Base-by-base conservation (phyloP, 768 basidiomycete species). In the Russula griseocarnosa region DNA sequence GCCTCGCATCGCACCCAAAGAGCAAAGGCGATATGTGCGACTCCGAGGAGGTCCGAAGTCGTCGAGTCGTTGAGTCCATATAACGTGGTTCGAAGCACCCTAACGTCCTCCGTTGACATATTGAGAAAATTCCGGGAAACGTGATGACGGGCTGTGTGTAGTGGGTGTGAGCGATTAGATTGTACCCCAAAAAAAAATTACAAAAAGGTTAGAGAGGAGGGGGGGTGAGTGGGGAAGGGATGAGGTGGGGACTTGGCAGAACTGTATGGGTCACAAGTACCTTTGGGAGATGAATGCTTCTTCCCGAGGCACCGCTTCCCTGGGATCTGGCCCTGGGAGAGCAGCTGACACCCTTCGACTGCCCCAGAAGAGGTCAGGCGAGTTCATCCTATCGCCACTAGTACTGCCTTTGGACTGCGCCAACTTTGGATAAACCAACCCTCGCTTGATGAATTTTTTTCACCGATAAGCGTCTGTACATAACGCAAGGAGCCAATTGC, bases 361-460 rank as follows among this genome's bases (percentile, higher is more conserved):
- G 50, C 67, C 69, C 79, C 79, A 80, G 65, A 69, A 75, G 42
- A 78, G 69, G 65, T 80, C 79, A 28, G 70, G 70, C n/a, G 72
- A 77, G 24, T 62, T 65, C 60, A 59, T 70, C 54, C 77, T 71
- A 65, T 75, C 72, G 10, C 72, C 71, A 47, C 47, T n/a, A n/a
- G n/a, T n/a, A n/a, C n/a, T 62, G 55, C 74, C 76, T 62, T 75
- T 78, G 38, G 70, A 69, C 62, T 79, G 78, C 18, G 79, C 78
- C 58, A 80, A 76, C 60, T 70, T 75, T 32, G 79, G 79, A 61
- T 79, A 80, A 24, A 71, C 69, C 14, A 75, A 56, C 60, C 69
- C 73, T 55, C 63, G 60, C 74, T 73, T 62, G 50, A 32, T 34
- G 42, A 8, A 22, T 58, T 57, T 58, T 64, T 54, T 47, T 58